Evolutionary conservation across 2,329 filamentous ascomycete genomes (phyloP).

Genomic region (Penicillium brasilianum): DNA sequence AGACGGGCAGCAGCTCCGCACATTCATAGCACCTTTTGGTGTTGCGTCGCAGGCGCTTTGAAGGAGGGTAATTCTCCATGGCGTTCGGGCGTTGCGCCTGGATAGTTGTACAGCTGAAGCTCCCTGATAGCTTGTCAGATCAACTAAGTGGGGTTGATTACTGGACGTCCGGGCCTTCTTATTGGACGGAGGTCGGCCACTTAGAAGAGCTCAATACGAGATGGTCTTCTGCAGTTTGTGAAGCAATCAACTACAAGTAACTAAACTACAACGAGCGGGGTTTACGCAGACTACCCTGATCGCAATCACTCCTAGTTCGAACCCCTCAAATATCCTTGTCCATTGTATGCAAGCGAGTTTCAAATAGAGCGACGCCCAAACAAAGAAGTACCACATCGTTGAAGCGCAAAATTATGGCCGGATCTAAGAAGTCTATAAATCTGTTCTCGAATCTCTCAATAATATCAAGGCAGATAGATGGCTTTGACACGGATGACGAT

Average conservation of each 20-base stretch:
- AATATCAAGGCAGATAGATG: too few relatives aligned
- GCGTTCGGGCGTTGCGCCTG: background rate
- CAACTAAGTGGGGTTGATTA: background rate
- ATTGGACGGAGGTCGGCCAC: background rate
- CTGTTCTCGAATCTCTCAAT: too few relatives aligned
- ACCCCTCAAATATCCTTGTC: background rate
- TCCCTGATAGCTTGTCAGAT: background rate
- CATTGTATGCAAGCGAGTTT: background rate
- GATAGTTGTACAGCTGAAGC: background rate
- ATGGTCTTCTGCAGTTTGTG: background rate
- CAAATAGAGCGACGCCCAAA: background rate
- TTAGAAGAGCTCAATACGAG: background rate
- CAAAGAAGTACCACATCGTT: background rate
- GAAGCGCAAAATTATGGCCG: background rate
- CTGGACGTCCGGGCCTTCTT: background rate
- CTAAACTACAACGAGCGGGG: background rate
- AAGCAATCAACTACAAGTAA: background rate
- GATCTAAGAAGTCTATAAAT: too few relatives aligned
- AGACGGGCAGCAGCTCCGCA: background rate
- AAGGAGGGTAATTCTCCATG: background rate
- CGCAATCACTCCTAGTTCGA: background rate
- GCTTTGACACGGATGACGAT: too few relatives aligned
- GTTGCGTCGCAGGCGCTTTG: background rate
- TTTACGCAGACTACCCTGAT: background rate
- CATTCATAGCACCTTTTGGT: background rate